These are phyloP conservation scores for Arabidopsis lyrata DNA, from an alignment of 441 rosid genomes.

Conservation along the genomic window DNA sequence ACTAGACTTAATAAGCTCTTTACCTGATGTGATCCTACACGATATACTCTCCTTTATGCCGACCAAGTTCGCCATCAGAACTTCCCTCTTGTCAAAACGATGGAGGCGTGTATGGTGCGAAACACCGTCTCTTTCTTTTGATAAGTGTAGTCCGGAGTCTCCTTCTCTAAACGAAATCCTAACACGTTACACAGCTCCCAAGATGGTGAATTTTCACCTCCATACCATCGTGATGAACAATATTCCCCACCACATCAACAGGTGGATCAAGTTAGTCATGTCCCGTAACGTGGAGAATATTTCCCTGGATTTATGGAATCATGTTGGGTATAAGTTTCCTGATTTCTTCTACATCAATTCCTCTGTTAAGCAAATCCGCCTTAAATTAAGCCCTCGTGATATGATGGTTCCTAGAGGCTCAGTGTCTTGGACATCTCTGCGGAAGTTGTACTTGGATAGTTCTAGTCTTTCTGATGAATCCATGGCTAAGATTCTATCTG, in stretches of 20 bases:
- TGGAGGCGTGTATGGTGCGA: conserved; percentile 35
- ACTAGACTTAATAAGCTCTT: conserved; percentile 2
- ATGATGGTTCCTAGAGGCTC: not conserved
- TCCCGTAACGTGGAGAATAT: conserved; percentile 21
- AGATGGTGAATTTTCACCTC: not conserved
- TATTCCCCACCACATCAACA: not conserved
- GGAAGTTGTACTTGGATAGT: not conserved
- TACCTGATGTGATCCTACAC: conserved; percentile 25
- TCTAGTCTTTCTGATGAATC: not conserved
- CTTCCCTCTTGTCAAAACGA: conserved; percentile 12
- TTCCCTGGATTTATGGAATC: not conserved
- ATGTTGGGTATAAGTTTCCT: not conserved
- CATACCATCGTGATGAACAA: not conserved
- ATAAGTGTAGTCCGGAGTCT: too few species aligned
- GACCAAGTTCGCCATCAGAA: conserved; percentile 1
- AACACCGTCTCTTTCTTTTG: not conserved
- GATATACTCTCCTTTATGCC: conserved; percentile 9
- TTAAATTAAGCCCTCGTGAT: not conserved
- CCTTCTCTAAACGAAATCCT: not conserved
- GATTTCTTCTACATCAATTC: conserved; percentile 2
- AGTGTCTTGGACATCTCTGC: conserved; percentile 18
- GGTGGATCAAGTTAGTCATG: conserved; percentile 10
- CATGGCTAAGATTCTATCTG: not conserved
- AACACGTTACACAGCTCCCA: not conserved
- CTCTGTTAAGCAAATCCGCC: not conserved